phyloP scores from a whole-genome alignment of 2,329 filamentous ascomycete genomes.

The Paraphoma chrysanthemicola region DNA sequence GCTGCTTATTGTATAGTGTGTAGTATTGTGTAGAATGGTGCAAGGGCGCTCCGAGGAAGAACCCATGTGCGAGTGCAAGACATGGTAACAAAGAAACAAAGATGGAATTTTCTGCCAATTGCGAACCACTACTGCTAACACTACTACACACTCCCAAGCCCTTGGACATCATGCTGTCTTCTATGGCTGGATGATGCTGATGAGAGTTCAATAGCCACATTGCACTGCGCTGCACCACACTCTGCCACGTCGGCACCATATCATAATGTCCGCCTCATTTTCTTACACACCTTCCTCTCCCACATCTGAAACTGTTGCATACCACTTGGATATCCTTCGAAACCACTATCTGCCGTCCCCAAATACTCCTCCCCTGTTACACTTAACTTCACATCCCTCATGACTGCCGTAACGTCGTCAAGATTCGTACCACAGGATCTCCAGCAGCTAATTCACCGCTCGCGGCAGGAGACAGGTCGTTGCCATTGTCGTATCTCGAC shows the following conservation, averaged over 20 bases:
- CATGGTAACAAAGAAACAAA: no score
- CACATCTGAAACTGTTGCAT: background rate
- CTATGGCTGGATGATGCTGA: no score
- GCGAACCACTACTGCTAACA: no score
- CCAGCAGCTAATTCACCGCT: constrained; percentile 17
- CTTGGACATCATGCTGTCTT: no score
- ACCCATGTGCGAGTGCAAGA: no score
- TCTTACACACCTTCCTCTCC: background rate
- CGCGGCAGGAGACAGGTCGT: constrained; percentile 21
- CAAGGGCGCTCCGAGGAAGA: no score
- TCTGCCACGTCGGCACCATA: background rate
- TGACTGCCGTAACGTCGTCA: constrained; percentile 33
- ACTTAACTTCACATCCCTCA: constrained; percentile 12
- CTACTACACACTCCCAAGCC: no score
- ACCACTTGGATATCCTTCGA: background rate
- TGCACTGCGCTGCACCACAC: no score
- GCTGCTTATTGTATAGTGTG: no score
- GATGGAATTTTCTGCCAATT: no score
- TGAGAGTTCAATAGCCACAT: no score
- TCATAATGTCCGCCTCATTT: background rate
- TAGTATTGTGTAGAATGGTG: no score
- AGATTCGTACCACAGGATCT: constrained; percentile 24
- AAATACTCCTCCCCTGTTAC: background rate
- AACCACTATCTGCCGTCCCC: background rate
- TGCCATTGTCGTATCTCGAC: constrained; percentile 13